A percentile compares a stretch with the other conserved stretches of the same genome.
Conservation (phyloP, 306 rosid genomes). For the Sesbania bispinosa region DNA sequence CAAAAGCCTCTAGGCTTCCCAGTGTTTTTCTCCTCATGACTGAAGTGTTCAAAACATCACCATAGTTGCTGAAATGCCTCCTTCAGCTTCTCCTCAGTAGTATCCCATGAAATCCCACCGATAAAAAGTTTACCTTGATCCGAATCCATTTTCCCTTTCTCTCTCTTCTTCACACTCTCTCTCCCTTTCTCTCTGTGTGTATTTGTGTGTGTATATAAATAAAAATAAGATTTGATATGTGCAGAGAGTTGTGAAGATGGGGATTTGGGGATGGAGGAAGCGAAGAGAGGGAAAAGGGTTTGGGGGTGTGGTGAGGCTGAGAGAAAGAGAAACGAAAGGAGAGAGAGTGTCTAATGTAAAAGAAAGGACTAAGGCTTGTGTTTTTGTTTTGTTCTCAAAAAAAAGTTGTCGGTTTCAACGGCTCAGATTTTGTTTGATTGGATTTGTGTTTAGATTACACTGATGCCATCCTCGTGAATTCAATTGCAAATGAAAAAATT, state of each 20-base stretch:
- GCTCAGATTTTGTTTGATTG: slow-evolving; percentile 15
- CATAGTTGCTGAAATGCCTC: slow-evolving; percentile 74
- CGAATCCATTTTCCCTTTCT: slow-evolving; percentile 63
- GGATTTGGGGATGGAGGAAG: neutral
- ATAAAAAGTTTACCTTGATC: slow-evolving; percentile 96
- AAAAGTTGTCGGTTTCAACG: neutral
- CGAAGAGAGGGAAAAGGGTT: slow-evolving; percentile 11
- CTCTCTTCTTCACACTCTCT: neutral
- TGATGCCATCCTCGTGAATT: no score
- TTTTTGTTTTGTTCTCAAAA: neutral
- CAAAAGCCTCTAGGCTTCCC: slow-evolving; percentile 89
- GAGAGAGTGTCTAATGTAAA: neutral
- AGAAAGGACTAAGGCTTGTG: neutral
- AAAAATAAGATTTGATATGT: neutral
- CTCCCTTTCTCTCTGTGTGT: neutral
- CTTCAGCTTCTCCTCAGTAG: slow-evolving; percentile 83
- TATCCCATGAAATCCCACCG: slow-evolving; percentile 98
- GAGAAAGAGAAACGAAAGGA: neutral
- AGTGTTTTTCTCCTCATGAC: slow-evolving; percentile 89
- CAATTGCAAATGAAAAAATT: no score
- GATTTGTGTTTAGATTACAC: neutral
- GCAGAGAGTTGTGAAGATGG: neutral
- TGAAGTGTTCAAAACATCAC: slow-evolving; percentile 73
- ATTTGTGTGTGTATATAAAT: neutral
- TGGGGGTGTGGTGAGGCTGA: slow-evolving; percentile 14